Evolutionary conservation across 176 grass and related monocot genomes (phyloP), one percentile per base, ranked within the genome.

Genomic region (Cymbopogon citratus): DNA sequence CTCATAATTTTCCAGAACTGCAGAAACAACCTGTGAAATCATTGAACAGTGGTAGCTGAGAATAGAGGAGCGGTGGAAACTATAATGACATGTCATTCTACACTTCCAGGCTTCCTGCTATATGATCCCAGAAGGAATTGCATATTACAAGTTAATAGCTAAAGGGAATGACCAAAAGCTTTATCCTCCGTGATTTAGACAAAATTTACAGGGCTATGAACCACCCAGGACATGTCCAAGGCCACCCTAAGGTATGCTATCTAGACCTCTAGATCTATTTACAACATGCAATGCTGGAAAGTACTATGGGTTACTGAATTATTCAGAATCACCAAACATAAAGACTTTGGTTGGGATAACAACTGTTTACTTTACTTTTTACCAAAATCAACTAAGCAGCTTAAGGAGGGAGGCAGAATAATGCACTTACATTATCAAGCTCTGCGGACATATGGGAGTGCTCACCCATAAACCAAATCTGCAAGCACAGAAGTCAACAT

Each of bases 391-490:
- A 39, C 14, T 57, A 62, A 49, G 28, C 7, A 51, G 28, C n/a
- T 66, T 14, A 68, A 71, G 68, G 38, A 26, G 26, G 72, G 68
- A 78, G 10, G 11, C 14, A 26, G 84, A 68, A 65, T 27, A 71
- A 51, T 4, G 70, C 70, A 69, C 90, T 95, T 89, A 95, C 95
- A 85, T 84, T 91, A 74, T 98, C 95, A 77, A 98, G 88, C 84
- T 95, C 92, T 51, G 90, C n/a, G 39, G 90, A 98, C 16, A 98
- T 90, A 79, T 98, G 95, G 48, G 95, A 98, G 80, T 90, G 85
- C 86, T 98, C 95, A 83, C 95, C 95, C 95, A 95, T 98, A 91
- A 98, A 98, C 95, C 95, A 98, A 84, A 95, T 85, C 95, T 98
- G 81, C 49, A 85, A 40, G 79, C 68, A 86, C 36, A 78, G n/a